A percentile compares a stretch with the other conserved stretches of the same genome.
These are phyloP conservation scores for Scleroderma citrinum DNA, from an alignment of 768 basidiomycete species.

Conservation along the genomic window DNA sequence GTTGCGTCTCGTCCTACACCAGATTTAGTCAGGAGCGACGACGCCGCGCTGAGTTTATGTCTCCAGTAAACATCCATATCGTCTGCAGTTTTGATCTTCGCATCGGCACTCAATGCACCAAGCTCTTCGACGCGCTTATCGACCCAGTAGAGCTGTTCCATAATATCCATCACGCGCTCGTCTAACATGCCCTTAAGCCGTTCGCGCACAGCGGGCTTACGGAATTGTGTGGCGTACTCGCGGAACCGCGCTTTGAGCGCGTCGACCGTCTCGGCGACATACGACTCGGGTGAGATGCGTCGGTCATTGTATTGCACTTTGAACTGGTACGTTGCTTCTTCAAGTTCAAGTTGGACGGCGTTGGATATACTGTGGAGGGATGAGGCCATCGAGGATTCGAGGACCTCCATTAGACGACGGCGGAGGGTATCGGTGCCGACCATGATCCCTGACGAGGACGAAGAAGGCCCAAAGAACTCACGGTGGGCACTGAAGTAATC, in stretches of 20 bases:
- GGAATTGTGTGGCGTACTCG: slow-evolving; percentile 78
- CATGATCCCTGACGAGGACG: slow-evolving; percentile 40
- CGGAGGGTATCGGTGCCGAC: slow-evolving; percentile 90
- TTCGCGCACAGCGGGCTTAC: slow-evolving; percentile 79
- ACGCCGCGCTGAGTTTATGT: slow-evolving; percentile 93
- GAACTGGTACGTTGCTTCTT: slow-evolving; percentile 97
- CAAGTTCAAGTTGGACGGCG: slow-evolving; percentile 93
- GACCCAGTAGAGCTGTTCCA: slow-evolving; percentile 96
- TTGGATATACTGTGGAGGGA: slow-evolving; percentile 95
- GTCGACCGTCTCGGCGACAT: slow-evolving; percentile 97
- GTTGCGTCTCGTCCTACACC: slow-evolving; percentile 95
- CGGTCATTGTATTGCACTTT: slow-evolving; percentile 98
- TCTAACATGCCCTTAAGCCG: slow-evolving; percentile 92
- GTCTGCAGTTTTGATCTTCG: slow-evolving; percentile 54
- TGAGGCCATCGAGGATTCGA: slow-evolving; percentile 96
- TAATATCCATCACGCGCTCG: slow-evolving; percentile 93
- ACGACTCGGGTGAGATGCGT: slow-evolving; percentile 89
- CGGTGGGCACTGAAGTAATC: slow-evolving; percentile 63
- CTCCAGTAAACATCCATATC: slow-evolving; percentile 90
- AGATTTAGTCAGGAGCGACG: slow-evolving; percentile 89
- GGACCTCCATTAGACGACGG: slow-evolving; percentile 89
- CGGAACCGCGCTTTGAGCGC: slow-evolving; percentile 86
- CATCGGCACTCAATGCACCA: slow-evolving; percentile 59
- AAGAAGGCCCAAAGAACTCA: slow-evolving; percentile 54
- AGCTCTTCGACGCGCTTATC: slow-evolving; percentile 84